phyloP scores from a whole-genome alignment of 331 rosid species.

The Spiraea crenata region DNA sequence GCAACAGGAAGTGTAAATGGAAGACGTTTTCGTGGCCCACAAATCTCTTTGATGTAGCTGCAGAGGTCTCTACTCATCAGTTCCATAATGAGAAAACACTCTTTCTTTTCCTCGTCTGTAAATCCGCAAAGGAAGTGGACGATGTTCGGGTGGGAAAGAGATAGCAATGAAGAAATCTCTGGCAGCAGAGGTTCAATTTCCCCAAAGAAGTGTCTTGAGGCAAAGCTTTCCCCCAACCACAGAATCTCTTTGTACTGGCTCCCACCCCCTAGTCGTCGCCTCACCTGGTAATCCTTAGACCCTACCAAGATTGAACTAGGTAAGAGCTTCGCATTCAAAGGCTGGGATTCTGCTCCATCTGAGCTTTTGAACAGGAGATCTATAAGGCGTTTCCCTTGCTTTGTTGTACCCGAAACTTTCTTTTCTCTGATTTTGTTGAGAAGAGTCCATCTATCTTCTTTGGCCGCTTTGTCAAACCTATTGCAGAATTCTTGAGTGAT shows the following conservation, averaged over 20 bases:
- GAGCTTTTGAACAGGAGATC: constrained; percentile 49
- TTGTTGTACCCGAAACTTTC: constrained; percentile 42
- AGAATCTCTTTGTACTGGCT: constrained; percentile 70
- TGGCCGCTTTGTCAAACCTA: constrained; percentile 51
- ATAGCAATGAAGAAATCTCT: constrained; percentile 54
- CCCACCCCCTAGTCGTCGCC: constrained; percentile 67
- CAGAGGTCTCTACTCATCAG: constrained; percentile 69
- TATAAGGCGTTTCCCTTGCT: constrained; percentile 44
- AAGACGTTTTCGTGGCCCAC: constrained; percentile 55
- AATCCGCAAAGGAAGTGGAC: constrained; percentile 63
- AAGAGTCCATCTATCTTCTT: constrained; percentile 76
- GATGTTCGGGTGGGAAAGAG: constrained; percentile 79
- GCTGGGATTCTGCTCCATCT: constrained; percentile 47
- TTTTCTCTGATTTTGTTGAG: constrained; percentile 49
- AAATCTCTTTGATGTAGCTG: constrained; percentile 57
- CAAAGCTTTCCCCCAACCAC: constrained; percentile 88
- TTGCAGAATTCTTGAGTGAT: constrained; percentile 56
- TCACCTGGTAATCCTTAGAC: constrained; percentile 66
- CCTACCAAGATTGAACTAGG: constrained; percentile 64
- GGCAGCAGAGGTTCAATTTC: constrained; percentile 54
- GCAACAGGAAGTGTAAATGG: constrained; percentile 70
- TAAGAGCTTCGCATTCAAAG: constrained; percentile 47
- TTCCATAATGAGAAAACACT: constrained; percentile 67
- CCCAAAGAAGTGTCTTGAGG: constrained; percentile 55
- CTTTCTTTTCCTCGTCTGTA: constrained; percentile 72